Conservation (phyloP, 192 early-diverging fungal genomes). For the Coemansia sp. region DNA sequence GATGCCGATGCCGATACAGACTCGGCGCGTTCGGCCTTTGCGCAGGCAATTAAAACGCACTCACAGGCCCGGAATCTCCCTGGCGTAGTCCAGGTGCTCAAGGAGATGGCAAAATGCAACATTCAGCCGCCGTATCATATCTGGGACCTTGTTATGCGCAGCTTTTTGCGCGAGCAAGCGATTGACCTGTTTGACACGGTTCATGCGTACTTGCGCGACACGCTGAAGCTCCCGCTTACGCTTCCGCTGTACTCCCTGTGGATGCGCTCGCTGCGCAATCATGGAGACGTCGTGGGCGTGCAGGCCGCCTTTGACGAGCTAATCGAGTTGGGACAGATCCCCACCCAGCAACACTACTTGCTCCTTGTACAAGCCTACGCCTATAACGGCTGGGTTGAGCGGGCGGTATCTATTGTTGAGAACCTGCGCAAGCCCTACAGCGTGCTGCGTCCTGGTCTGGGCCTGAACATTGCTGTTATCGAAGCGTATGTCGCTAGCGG, state of each 20-base stretch:
- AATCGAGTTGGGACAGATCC: constrained; percentile 44
- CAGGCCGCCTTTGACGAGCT: constrained; percentile 53
- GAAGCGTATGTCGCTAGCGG: constrained; percentile 47
- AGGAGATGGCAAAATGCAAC: constrained; percentile 18
- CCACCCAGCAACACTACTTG: constrained; percentile 48
- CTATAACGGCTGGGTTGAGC: constrained; percentile 42
- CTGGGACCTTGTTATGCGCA: constrained; percentile 35
- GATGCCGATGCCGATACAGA: background rate
- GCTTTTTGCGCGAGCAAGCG: constrained; percentile 44
- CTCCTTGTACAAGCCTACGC: constrained; percentile 49
- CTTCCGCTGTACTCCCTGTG: constrained; percentile 46
- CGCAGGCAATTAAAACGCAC: constrained; percentile 30
- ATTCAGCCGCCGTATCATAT: constrained; percentile 24
- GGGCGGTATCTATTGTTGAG: constrained; percentile 40
- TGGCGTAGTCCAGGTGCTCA: constrained; percentile 31
- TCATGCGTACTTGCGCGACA: constrained; percentile 40
- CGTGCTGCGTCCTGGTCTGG: constrained; percentile 21
- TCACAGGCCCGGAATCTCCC: constrained; percentile 31
- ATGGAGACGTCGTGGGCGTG: constrained; percentile 46
- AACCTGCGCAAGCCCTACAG: constrained; percentile 40
- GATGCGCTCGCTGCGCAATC: constrained; percentile 49
- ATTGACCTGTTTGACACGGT: constrained; percentile 48
- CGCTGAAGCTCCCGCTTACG: constrained; percentile 38
- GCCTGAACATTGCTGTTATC: constrained; percentile 41
- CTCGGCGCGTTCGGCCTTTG: background rate